Evolutionary conservation across 2,329 filamentous ascomycete species (phyloP).

Genomic region (Ophiostoma perfectum): DNA sequence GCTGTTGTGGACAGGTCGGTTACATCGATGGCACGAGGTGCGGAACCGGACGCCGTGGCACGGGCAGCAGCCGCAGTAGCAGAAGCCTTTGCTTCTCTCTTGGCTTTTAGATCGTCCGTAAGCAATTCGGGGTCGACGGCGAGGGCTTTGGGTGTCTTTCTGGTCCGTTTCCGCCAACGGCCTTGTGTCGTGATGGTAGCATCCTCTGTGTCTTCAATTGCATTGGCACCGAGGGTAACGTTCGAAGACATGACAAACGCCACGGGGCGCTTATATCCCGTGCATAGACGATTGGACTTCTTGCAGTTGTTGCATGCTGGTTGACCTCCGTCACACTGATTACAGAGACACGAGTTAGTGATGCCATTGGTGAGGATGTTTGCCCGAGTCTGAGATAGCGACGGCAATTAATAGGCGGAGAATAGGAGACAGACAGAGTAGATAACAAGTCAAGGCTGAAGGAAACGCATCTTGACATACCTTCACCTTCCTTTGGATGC

Average conservation of each 20-base stretch:
- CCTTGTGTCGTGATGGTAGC: constrained; percentile 22
- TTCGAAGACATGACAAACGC: constrained; percentile 26
- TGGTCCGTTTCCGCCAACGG: constrained; percentile 23
- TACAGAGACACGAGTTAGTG: background rate
- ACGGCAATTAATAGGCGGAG: background rate
- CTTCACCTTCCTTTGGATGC: constrained; percentile 27
- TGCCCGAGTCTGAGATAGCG: background rate
- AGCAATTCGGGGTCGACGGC: background rate
- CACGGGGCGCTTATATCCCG: constrained; percentile 28
- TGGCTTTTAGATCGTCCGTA: background rate
- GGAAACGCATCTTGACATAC: constrained; percentile 12
- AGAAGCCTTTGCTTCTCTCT: background rate
- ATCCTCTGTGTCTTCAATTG: constrained; percentile 10
- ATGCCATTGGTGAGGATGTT: background rate
- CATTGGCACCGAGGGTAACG: constrained; percentile 3
- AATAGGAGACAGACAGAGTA: background rate
- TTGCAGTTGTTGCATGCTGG: constrained; percentile 30
- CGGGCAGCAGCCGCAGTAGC: background rate
- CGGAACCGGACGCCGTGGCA: background rate
- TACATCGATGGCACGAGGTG: constrained; percentile 8
- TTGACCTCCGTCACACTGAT: constrained; percentile 26
- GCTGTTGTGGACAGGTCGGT: constrained; percentile 16
- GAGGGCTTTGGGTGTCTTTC: constrained; percentile 12
- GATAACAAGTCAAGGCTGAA: background rate
- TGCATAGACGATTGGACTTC: constrained; percentile 28